Evolutionary conservation across 345 rosid genomes (phyloP), one percentile per base, ranked within the genome.

Genomic region (Excoecaria cochinchinensis): DNA sequence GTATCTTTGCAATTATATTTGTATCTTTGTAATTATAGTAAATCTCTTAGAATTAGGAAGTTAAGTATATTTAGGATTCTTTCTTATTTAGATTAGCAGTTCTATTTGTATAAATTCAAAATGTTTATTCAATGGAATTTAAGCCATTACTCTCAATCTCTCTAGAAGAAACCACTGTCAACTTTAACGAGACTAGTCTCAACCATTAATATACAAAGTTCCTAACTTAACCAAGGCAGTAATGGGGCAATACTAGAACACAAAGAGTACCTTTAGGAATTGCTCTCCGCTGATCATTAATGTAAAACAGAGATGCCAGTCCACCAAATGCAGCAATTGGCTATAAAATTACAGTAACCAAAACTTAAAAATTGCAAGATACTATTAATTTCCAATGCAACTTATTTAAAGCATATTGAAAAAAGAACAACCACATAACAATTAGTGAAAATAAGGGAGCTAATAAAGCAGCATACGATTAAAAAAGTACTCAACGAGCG

Each of bases 251-350:
- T 55, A 14, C 19, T 21, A 53, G 15, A 53, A 22, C 68, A 75
- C 1, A 46, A n/a, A n/a, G 60, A 17, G 50, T 85, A 95, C 97
- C 98, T 86, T 80, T 87, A 0, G 79, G 80, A 80, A 87, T 57
- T 31, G 83, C 89, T 87, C 99, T 89, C 75, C 91, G 86, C 84
- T 95, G 92, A 5, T 91, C 99, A 79, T 95, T 93, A 64, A 83
- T 89, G 82, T 85, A 97, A 74, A 93, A 40, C 53, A 87, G 76
- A 67, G 85, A 5, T 22, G 83, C 78, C 22, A 90, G 55, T 55
- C 99, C 98, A 51, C 76, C 78, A 72, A 93, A 86, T 19, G 87
- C 24, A 73, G 82, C 79, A 76, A 83, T 77, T 46, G 97, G 96
- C 99, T 95, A 85, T 76, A 88, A 69, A 65, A 73, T 48, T 31